Conservation (phyloP, 139 green algal genomes). For the Chlamydomonas sp. region DNA sequence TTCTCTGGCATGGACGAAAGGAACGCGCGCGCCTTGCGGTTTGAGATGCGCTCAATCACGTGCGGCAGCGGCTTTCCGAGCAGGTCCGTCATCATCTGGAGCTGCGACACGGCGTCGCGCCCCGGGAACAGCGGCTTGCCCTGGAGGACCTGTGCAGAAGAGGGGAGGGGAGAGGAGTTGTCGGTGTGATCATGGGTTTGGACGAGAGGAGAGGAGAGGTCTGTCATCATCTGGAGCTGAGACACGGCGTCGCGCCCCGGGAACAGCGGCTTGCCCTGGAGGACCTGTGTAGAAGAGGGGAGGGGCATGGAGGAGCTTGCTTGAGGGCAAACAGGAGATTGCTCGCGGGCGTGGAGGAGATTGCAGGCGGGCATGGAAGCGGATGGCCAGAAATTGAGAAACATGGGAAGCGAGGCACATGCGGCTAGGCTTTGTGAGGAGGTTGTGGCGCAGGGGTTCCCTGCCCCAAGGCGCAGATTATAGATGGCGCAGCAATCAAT, state of each 20-base stretch:
- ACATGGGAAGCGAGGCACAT: too few relatives aligned
- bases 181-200: too few relatives aligned
- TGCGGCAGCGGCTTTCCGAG: not conserved
- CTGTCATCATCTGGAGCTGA: conserved; percentile 36
- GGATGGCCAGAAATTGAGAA: too few relatives aligned
- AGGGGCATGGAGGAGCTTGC: too few relatives aligned
- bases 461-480: too few relatives aligned
- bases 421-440: too few relatives aligned
- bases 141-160: conserved; percentile 76
- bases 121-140: conserved; percentile 41
- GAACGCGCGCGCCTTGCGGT: conserved; percentile 25
- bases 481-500: too few relatives aligned
- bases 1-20: conserved; percentile 23
- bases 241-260: conserved; percentile 31
- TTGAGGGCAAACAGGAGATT: too few relatives aligned
- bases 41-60: conserved; percentile 25
- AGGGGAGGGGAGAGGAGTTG: too few relatives aligned
- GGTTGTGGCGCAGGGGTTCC: too few relatives aligned
- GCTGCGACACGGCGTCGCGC: conserved; percentile 22
- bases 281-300: conserved; percentile 96
- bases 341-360: too few relatives aligned
- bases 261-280: conserved; percentile 62
- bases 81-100: conserved; percentile 17
- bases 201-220: conserved; percentile 10
- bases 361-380: too few relatives aligned